Conservation (phyloP, 768 basidiomycete species). For the Boletellus sp. region DNA sequence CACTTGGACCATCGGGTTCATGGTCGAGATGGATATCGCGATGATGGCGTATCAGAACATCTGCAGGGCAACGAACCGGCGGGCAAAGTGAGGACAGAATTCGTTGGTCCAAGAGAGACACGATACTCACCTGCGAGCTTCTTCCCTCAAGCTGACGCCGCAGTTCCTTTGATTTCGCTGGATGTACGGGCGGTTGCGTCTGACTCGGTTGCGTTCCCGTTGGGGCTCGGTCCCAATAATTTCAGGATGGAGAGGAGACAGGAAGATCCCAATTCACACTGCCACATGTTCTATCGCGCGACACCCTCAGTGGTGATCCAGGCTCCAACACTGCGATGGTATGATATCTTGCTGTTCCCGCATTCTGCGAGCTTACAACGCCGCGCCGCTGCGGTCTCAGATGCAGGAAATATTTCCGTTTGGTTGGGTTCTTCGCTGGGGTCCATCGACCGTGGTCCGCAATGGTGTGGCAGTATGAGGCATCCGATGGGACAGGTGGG, state of each 20-base stretch:
- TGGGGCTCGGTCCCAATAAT: neutral
- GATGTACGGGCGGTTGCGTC: neutral
- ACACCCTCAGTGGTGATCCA: no score
- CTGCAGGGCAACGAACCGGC: neutral
- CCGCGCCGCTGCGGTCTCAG: neutral
- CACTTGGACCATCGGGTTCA: neutral
- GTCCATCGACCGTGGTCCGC: no score
- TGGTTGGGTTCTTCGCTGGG: no score
- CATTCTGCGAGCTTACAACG: conserved; percentile 1
- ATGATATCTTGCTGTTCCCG: neutral
- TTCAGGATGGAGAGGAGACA: neutral
- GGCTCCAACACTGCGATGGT: neutral
- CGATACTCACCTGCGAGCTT: neutral
- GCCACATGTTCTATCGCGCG: conserved; percentile 6
- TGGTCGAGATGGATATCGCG: neutral
- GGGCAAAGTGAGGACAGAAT: neutral
- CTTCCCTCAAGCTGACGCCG: neutral
- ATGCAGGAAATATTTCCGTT: neutral
- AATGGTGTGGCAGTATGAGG: no score
- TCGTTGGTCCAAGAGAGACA: neutral
- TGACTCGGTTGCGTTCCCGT: neutral
- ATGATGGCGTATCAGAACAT: neutral
- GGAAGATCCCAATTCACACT: conserved; percentile 2
- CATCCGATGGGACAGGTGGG: no score
- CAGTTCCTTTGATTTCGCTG: conserved; percentile 1